These are phyloP conservation scores for Torrubiella hemipterigena DNA, from an alignment of 2,329 filamentous ascomycete genomes.

Conservation along the genomic window DNA sequence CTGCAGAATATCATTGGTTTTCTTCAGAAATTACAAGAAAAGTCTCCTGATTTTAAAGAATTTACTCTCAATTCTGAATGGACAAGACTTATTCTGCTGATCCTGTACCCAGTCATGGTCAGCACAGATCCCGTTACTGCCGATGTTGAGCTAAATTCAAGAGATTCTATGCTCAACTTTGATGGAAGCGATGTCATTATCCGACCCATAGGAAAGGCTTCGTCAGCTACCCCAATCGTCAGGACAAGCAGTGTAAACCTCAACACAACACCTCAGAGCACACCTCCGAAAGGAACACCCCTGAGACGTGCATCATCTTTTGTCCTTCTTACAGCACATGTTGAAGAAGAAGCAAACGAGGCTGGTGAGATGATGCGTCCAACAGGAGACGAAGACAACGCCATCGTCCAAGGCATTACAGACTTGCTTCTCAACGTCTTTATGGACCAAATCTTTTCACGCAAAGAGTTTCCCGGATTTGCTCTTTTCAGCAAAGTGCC, in stretches of 20 bases:
- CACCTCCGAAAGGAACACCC: slow-evolving; percentile 42
- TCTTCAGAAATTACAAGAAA: slow-evolving; percentile 63
- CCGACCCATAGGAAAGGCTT: slow-evolving; percentile 50
- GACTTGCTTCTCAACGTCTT: slow-evolving; percentile 73
- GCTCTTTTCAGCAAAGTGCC: slow-evolving; percentile 78
- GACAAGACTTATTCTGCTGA: slow-evolving; percentile 63
- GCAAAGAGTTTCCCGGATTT: slow-evolving; percentile 86
- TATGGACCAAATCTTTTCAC: slow-evolving; percentile 69
- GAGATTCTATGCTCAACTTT: slow-evolving; percentile 70
- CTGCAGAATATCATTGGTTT: slow-evolving; percentile 71
- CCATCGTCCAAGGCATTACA: slow-evolving; percentile 63
- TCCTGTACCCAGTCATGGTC: slow-evolving; percentile 79
- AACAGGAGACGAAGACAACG: slow-evolving; percentile 25
- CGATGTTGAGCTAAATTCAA: slow-evolving; percentile 76
- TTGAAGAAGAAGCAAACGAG: slow-evolving; percentile 31
- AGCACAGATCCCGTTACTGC: slow-evolving; percentile 74
- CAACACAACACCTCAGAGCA: slow-evolving; percentile 33
- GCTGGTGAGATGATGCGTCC: slow-evolving; percentile 35
- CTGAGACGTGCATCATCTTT: slow-evolving; percentile 82
- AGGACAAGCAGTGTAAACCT: slow-evolving; percentile 52
- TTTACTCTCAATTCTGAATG: slow-evolving; percentile 74
- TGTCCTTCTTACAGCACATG: slow-evolving; percentile 68
- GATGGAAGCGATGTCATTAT: slow-evolving; percentile 79
- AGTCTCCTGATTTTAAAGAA: slow-evolving; percentile 67
- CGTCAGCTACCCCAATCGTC: slow-evolving; percentile 56